A percentile compares a stretch with the other conserved stretches of the same genome.
Conservation (phyloP, 306 rosid genomes). For the Citrullus colocynthis region DNA sequence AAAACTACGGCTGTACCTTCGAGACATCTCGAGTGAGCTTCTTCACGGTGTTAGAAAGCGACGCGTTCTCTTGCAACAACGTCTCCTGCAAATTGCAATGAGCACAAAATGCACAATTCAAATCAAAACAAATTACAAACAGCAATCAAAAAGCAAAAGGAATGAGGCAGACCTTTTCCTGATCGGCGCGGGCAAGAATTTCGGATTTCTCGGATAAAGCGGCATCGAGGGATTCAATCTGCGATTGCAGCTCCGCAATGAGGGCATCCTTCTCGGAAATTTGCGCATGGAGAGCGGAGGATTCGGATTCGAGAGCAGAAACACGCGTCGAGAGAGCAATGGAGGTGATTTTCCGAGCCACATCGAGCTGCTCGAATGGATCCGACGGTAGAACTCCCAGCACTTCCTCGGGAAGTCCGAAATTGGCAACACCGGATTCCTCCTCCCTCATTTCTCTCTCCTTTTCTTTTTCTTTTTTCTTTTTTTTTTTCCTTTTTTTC, state of each 20-base stretch:
- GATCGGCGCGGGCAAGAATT: slow-evolving; percentile 35
- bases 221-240: slow-evolving; percentile 42
- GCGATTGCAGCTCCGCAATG: slow-evolving; percentile 49
- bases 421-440: slow-evolving; percentile 38
- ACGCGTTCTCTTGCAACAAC: slow-evolving; percentile 49
- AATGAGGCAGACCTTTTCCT: slow-evolving; percentile 36
- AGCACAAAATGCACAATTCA: not conserved
- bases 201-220: slow-evolving; percentile 43
- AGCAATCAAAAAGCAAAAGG: not conserved
- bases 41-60: slow-evolving; percentile 49
- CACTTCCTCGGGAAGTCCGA: slow-evolving; percentile 59
- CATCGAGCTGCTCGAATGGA: slow-evolving; percentile 89
- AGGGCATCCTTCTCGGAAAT: slow-evolving; percentile 46
- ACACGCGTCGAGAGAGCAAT: slow-evolving; percentile 76
- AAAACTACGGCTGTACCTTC: slow-evolving; percentile 33
- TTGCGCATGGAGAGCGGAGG: slow-evolving; percentile 28
- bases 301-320: slow-evolving; percentile 43
- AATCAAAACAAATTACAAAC: not conserved
- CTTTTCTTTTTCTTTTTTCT: not conserved
- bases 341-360: slow-evolving; percentile 89
- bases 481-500: no score
- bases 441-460: slow-evolving; percentile 24
- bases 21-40: slow-evolving; percentile 85
- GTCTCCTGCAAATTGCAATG: slow-evolving; percentile 32
- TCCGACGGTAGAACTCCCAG: slow-evolving; percentile 56